Evolutionary conservation across 305 asterid genomes (phyloP), one percentile per base, ranked within the genome.

Genomic region (Ajuga reptans): DNA sequence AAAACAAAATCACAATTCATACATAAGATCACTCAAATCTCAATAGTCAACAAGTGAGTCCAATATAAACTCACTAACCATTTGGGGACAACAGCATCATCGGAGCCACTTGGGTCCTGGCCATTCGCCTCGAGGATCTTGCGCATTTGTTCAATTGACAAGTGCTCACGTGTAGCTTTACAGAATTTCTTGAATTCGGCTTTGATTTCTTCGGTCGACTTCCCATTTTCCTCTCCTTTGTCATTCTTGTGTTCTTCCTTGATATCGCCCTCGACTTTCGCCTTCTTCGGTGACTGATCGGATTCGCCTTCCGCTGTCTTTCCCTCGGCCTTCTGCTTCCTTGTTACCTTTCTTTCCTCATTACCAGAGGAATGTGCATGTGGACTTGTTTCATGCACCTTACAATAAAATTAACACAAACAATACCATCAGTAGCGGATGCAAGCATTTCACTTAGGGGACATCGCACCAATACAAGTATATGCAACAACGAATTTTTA

Each of bases 81-180:
- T 89, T 77, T 80, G 3, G 94, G 91, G 15, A 93, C 94, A 49
- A 93, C 92, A 6, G 91, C 95, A 24, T 87, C 99, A 51, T 89
- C 95, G 0, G 75, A 14, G 37, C 81, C 87, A 6, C 75, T 34
- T 0, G 85, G 4, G 64, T 78, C 80, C 75, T 85, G 89, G 43
- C 82, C 90, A 7, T 93, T 93, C 15, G 85, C 84, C 71, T 86
- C 87, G 0, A 93, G 86, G 58, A 93, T 84, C 51, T 87, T 72
- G 0, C 86, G 90, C 96, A 93, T 93, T 79, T 87, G 95, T 76
- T 83, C 63, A 14, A 85, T 76, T 0, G 99, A 76, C 2, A 93
- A 86, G 69, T 84, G 83, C 74, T 93, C 88, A 0, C 88, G 84
- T 0, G 78, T 83, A 17, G 78, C 77, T 53, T 70, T 84, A 64